Conservation (phyloP, 2,329 filamentous ascomycete species). For the Capronia americana region DNA sequence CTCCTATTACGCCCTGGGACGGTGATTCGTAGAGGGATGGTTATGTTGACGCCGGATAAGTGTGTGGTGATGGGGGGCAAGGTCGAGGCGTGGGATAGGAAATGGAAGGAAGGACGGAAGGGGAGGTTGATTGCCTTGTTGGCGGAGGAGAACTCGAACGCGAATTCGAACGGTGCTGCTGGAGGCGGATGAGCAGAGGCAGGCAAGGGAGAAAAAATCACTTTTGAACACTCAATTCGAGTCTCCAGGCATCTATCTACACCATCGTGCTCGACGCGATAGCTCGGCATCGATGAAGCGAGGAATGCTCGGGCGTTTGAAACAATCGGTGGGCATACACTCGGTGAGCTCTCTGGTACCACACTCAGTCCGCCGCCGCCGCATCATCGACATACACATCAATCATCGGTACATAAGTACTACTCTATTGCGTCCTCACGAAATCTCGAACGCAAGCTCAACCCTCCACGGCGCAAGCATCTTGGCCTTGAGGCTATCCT, state of each 20-base stretch:
- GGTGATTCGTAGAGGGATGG: slow-evolving; percentile 73
- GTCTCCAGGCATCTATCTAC: neutral
- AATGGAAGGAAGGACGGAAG: slow-evolving; percentile 76
- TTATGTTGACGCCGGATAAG: slow-evolving; percentile 75
- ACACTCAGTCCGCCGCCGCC: neutral
- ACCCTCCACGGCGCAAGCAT: slow-evolving; percentile 80
- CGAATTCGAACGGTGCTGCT: neutral
- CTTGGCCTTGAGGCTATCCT: slow-evolving; percentile 77
- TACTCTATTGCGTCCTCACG: neutral
- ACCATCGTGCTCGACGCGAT: neutral
- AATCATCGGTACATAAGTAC: neutral
- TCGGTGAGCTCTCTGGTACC: neutral
- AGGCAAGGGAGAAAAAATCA: no score
- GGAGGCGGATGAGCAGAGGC: slow-evolving; percentile 40
- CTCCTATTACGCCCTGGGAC: slow-evolving; percentile 71
- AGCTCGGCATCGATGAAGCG: neutral
- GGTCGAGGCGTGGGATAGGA: slow-evolving; percentile 78
- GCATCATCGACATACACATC: neutral
- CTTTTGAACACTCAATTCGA: neutral
- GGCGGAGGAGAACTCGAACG: slow-evolving; percentile 34
- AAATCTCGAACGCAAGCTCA: slow-evolving; percentile 19
- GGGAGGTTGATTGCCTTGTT: slow-evolving; percentile 68
- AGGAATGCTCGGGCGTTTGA: neutral
- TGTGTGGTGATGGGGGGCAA: slow-evolving; percentile 84
- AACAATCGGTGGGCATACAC: no score